phyloP scores from a whole-genome alignment of 2,329 filamentous ascomycete species.

The Elsinoe batatas region DNA sequence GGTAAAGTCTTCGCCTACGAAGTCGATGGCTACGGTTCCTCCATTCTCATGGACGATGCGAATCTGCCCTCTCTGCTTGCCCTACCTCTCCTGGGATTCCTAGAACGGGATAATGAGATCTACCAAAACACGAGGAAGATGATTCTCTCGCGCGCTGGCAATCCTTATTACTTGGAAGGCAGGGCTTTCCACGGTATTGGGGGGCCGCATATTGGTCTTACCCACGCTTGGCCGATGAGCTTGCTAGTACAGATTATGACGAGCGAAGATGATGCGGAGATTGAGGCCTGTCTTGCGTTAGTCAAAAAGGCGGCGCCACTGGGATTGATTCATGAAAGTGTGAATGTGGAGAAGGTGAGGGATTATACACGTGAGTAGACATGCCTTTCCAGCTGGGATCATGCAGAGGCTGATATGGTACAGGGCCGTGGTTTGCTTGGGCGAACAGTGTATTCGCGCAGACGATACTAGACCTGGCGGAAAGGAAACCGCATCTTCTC shows the following conservation, averaged over 20 bases:
- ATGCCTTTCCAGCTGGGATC: too few species aligned
- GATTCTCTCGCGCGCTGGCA: constrained; percentile 63
- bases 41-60: constrained; percentile 80
- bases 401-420: background rate
- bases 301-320: constrained; percentile 68
- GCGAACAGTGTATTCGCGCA: constrained; percentile 93
- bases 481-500: constrained; percentile 77
- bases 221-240: constrained; percentile 95
- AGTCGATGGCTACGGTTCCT: constrained; percentile 75
- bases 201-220: constrained; percentile 71
- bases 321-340: constrained; percentile 83
- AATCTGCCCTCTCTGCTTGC: constrained; percentile 76
- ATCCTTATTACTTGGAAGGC: constrained; percentile 81
- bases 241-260: constrained; percentile 87
- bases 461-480: constrained; percentile 80
- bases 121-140: constrained; percentile 86
- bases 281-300: constrained; percentile 57
- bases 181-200: constrained; percentile 77
- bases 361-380: constrained; percentile 62
- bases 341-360: constrained; percentile 62
- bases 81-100: constrained; percentile 68
- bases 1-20: constrained; percentile 79
- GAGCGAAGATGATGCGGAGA: constrained; percentile 72
- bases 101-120: constrained; percentile 51
- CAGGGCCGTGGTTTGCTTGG: constrained; percentile 90